These are phyloP conservation scores for Trapa incisa DNA, from an alignment of 345 rosid species.

Conservation along the genomic window DNA sequence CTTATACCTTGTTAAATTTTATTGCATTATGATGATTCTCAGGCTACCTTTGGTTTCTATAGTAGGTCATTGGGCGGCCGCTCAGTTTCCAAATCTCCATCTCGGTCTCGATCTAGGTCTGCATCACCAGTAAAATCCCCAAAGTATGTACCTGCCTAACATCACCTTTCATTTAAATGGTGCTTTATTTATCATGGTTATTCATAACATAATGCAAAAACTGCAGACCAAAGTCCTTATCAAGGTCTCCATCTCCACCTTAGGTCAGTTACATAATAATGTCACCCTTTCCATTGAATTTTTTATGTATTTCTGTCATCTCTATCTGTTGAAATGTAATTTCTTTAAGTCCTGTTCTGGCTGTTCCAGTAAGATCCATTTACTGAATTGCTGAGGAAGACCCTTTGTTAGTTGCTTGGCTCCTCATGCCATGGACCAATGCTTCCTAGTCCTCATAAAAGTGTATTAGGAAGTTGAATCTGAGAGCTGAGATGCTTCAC, in stretches of 20 bases:
- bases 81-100: conserved; percentile 35
- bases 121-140: conserved; percentile 50
- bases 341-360: background rate
- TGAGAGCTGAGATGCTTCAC: background rate
- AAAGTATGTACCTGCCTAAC: conserved; percentile 22
- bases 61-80: conserved; percentile 52
- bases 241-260: conserved; percentile 44
- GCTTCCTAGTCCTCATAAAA: background rate
- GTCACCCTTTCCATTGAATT: background rate
- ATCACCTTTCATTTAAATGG: background rate
- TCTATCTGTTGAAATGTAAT: background rate
- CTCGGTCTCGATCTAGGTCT: conserved; percentile 59
- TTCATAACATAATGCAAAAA: background rate
- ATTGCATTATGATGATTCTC: background rate
- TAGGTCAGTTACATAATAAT: conserved; percentile 23
- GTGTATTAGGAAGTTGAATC: background rate
- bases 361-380: background rate
- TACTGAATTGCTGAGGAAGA: background rate
- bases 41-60: conserved; percentile 5
- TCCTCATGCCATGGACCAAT: background rate
- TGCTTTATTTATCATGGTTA: background rate
- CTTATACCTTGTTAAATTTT: background rate
- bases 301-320: background rate
- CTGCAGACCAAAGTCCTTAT: conserved; percentile 28
- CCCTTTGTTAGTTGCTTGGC: background rate